phyloP scores from a whole-genome alignment of 2,329 filamentous ascomycete genomes.

The Aspergillus ruber region DNA sequence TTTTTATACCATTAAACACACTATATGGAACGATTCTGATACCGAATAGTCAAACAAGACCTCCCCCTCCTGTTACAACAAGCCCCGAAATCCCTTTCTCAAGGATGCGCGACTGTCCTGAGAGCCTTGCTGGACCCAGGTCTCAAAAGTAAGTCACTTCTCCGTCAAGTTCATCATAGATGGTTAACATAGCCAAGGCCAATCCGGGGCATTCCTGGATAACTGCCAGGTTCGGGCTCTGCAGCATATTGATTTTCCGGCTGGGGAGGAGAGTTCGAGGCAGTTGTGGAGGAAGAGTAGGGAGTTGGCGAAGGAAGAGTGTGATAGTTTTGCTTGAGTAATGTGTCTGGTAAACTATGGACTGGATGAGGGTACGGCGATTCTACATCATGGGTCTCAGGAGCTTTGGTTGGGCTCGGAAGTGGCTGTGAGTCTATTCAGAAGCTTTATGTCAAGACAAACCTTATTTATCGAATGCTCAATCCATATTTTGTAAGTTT shows the following conservation, averaged over 20 bases:
- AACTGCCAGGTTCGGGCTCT: conserved; percentile 16
- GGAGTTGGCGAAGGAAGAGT: conserved; percentile 21
- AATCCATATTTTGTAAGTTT: no score
- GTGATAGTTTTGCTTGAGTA: no score
- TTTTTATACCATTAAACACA: neutral
- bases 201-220: conserved; percentile 19
- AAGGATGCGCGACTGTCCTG: conserved; percentile 16
- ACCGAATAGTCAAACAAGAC: conserved; percentile 6
- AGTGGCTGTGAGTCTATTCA: no score
- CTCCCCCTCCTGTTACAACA: conserved; percentile 18
- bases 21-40: neutral
- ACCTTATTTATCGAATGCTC: no score
- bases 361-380: no score
- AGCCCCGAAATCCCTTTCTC: conserved; percentile 15
- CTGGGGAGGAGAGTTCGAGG: conserved; percentile 18
- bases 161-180: neutral
- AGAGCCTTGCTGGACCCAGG: conserved; percentile 19
- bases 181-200: conserved; percentile 4
- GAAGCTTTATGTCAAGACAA: no score
- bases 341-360: no score
- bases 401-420: no score
- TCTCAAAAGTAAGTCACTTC: conserved; percentile 13
- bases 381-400: no score
- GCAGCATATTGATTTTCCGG: conserved; percentile 21
- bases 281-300: conserved; percentile 27